Evolutionary conservation across 768 basidiomycete genomes (phyloP).

Genomic region (Termitomyces sp.): DNA sequence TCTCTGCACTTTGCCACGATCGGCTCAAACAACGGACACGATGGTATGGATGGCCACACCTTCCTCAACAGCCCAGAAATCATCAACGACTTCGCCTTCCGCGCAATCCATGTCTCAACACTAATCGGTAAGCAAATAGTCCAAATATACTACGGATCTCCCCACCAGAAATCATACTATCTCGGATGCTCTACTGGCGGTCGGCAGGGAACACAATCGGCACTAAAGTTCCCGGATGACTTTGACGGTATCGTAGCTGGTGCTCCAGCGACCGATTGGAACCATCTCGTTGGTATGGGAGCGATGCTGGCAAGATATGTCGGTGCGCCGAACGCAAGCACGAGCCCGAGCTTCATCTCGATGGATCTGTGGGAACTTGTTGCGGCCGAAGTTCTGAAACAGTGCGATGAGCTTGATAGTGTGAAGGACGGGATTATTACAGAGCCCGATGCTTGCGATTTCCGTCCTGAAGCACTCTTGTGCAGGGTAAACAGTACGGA

Average conservation of each 20-base stretch:
- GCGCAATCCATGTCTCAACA: slow-evolving; percentile 9
- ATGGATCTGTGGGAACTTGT: neutral
- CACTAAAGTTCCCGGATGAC: no score
- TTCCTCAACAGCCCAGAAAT: slow-evolving; percentile 4
- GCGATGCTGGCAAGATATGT: slow-evolving; percentile 1
- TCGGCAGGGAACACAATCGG: slow-evolving; percentile 9
- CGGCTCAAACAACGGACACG: slow-evolving; percentile 10
- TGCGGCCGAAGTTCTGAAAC: neutral
- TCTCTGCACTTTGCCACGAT: slow-evolving; percentile 8
- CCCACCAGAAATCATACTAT: slow-evolving; percentile 8
- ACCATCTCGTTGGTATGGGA: no score
- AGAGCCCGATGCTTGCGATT: slow-evolving; percentile 1
- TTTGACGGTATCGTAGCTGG: no score
- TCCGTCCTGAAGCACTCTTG: neutral
- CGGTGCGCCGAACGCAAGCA: neutral
- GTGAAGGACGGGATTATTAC: slow-evolving; percentile 2
- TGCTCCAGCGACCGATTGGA: no score
- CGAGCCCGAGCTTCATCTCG: neutral
- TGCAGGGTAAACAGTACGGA: neutral
- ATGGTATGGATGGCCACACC: neutral
- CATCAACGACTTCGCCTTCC: slow-evolving; percentile 11
- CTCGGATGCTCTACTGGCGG: slow-evolving; percentile 8
- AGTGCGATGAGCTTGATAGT: slow-evolving; percentile 1
- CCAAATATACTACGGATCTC: slow-evolving; percentile 4
- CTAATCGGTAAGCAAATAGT: slow-evolving; percentile 10